Base-by-base conservation (phyloP, 2,329 filamentous ascomycete species). In the Scolecobasidium constrictum region DNA sequence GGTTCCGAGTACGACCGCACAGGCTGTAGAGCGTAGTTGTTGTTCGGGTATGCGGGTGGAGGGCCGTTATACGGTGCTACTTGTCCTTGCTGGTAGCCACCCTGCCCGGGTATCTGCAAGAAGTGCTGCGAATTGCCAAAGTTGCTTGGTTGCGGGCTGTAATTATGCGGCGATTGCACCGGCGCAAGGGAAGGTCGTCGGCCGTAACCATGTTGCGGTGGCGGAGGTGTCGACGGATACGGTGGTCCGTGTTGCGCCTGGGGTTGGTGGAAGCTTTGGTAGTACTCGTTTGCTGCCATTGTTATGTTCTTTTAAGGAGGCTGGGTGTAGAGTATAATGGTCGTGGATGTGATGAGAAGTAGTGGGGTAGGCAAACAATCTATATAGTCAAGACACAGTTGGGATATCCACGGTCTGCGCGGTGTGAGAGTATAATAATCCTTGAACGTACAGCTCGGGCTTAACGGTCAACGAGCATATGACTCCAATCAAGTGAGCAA, bases 241-340 rank as follows among this genome's bases (percentile, higher is more conserved):
- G 40, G 33, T 20, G 28, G 38, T 13, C 26, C 38, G 16, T 35
- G 22, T n/a, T 16, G 11, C 6, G 13, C 9, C 7, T 18, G 38
- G n/a, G 33, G 40, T 36, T 20, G n/a, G 5, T 21, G 17, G 23
- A 45, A 45, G 15, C 37, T 45, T 20, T 26, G 15, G 28, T 34
- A 45, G 38, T 45, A 45, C n/a, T 40, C 37, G 34, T 45, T 36
- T 16, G 43, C 43, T 40, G 43, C 43, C 43, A 45, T 45, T 16
- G 19, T 19, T 19, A 9, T 12, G 38, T 18, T 17, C n/a, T n/a
- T n/a, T n/a, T n/a, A n/a, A n/a, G n/a, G n/a, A n/a, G n/a, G n/a
- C n/a, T n/a, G n/a, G n/a, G n/a, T n/a, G n/a, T n/a, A n/a, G n/a
- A n/a, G n/a, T n/a, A n/a, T n/a, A n/a, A n/a, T n/a, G n/a, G n/a